Conservation (phyloP, 306 rosid genomes). For the Castanea mollissima region DNA sequence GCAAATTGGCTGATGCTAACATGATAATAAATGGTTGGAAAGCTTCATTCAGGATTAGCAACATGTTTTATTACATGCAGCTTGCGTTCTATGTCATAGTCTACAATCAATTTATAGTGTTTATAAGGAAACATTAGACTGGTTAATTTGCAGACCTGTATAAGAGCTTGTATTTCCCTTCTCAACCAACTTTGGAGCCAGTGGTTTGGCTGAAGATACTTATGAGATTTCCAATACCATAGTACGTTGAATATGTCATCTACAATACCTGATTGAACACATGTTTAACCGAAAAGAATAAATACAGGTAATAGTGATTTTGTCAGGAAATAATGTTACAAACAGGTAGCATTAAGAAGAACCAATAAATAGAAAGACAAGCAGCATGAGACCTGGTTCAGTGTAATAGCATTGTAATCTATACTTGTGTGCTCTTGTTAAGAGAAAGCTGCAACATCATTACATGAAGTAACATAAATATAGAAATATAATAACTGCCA, state of each 20-base stretch:
- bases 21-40: too few relatives aligned
- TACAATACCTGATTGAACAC: conserved; percentile 50
- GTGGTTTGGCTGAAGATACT: conserved; percentile 59
- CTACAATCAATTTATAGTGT: neutral
- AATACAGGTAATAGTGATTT: conserved; percentile 1
- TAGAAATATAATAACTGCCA: conserved; percentile 6
- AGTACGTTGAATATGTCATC: conserved; percentile 57
- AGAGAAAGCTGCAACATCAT: conserved; percentile 57
- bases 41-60: too few relatives aligned
- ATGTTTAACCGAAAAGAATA: neutral
- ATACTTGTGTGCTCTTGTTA: conserved; percentile 68
- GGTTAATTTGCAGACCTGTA: conserved; percentile 53
- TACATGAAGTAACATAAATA: conserved; percentile 6
- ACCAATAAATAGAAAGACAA: conserved; percentile 15
- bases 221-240: conserved; percentile 58
- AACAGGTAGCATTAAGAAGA: conserved; percentile 9
- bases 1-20: too few relatives aligned
- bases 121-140: neutral
- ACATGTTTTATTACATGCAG: too few relatives aligned
- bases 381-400: conserved; percentile 59
- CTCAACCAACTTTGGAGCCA: conserved; percentile 83
- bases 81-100: too few relatives aligned
- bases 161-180: conserved; percentile 85
- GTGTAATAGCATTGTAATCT: conserved; percentile 91
- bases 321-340: conserved; percentile 2